phyloP scores from a whole-genome alignment of 768 basidiomycete species.

The Leccinum uliginosum region DNA sequence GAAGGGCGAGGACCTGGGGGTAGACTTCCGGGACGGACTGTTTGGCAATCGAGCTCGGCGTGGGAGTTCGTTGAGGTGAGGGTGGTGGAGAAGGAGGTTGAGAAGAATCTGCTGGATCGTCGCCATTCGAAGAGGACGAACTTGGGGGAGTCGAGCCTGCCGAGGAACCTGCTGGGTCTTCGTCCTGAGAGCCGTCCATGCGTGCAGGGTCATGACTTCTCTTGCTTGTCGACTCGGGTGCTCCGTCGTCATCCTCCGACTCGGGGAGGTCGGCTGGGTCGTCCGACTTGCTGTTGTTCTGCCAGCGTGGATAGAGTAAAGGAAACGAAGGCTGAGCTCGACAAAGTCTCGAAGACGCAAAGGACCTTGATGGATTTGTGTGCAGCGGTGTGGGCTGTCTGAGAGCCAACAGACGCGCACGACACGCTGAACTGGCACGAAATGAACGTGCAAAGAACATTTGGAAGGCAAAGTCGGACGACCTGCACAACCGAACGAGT shows the following conservation, averaged over 20 bases:
- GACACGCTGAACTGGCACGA: slow-evolving; percentile 10
- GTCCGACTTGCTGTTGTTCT: slow-evolving; percentile 31
- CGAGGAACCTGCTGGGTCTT: slow-evolving; percentile 31
- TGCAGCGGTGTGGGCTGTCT: slow-evolving; percentile 7
- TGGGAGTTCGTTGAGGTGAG: slow-evolving; percentile 32
- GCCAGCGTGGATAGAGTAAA: slow-evolving; percentile 35
- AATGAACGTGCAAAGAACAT: slow-evolving; percentile 21
- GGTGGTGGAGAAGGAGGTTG: slow-evolving; percentile 27
- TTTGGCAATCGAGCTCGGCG: slow-evolving; percentile 64
- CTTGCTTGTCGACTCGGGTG: slow-evolving; percentile 18
- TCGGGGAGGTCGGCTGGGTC: slow-evolving; percentile 24
- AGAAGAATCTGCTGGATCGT: slow-evolving; percentile 35
- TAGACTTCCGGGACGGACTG: slow-evolving; percentile 87
- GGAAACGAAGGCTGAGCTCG: slow-evolving; percentile 30
- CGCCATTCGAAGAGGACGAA: slow-evolving; percentile 32
- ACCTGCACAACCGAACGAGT: slow-evolving; percentile 13
- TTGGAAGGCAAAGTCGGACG: slow-evolving; percentile 11
- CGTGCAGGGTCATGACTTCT: slow-evolving; percentile 15
- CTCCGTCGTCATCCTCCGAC: slow-evolving; percentile 21
- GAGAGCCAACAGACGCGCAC: slow-evolving; percentile 11
- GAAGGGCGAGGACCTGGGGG: slow-evolving; percentile 91
- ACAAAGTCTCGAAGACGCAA: slow-evolving; percentile 22
- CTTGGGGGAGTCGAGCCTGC: slow-evolving; percentile 25
- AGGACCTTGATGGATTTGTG: slow-evolving; percentile 19
- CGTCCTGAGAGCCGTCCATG: slow-evolving; percentile 28